Evolutionary conservation across 1,284 basidiomycete species (phyloP), one percentile per base, ranked within the genome.

Genomic region (Puccinia novopanici): DNA sequence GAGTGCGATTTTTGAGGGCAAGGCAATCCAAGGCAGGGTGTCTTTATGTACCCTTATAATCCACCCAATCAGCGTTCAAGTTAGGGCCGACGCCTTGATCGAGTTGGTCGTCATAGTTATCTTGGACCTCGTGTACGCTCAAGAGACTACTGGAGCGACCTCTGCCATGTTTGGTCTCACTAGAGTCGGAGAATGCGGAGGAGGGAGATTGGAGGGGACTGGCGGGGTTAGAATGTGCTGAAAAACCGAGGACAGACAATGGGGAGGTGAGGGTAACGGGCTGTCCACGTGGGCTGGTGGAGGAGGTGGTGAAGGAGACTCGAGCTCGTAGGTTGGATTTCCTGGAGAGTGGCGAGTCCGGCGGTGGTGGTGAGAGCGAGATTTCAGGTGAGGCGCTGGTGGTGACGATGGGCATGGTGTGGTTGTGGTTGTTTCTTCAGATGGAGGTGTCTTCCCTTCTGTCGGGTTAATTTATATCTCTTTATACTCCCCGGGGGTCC

Each of bases 41-140:
- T 55, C 30, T 34, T 22, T 37, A 45, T 55, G 61, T 17, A 94
- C 95, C 96, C 87, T 99, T 99, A 82, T 93, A 91, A 85, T 99
- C 98, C 84, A 99, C 97, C 96, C 96, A 99, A 84, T 95, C 91
- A 12, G 94, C 95, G 86, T 99, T 99, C 84, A 93, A 90, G 86
- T 98, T 98, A 73, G 84, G 86, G 10, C 85, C 84, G 8, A 86
- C 85, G 24, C 82, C 84, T 82, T 86, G 85, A 81, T 87, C 87
- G 55, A 87, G 83, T 81, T 85, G 81, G 81, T 87, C 86, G 81
- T 87, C 87, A 81, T 86, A 86, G 54, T 86, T 86, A 81, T 86
- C 84, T 67, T 86, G 84, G 40, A 87, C 85, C 65, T 87, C 85
- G 59, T 86, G 84, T 17, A 87, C 86, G n/a, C 83, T 84, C 5